Conservation (phyloP, 1,284 basidiomycete genomes). For the Irpex sp. region DNA sequence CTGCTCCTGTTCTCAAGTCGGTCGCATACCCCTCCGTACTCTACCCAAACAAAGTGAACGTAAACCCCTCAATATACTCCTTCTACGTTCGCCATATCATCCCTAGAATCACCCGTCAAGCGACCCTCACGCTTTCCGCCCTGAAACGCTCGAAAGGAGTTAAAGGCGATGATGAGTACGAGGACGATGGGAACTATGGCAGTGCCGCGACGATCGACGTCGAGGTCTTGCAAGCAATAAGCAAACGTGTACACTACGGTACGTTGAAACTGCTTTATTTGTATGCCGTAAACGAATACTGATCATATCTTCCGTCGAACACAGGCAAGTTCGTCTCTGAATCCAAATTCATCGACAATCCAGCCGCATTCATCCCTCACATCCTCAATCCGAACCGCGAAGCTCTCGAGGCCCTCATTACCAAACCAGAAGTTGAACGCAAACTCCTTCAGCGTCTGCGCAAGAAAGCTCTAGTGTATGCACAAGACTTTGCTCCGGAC, state of each 20-base stretch:
- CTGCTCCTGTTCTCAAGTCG: conserved; percentile 78
- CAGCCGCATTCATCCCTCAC: conserved; percentile 87
- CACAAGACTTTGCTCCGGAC: conserved; percentile 82
- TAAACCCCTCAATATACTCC: conserved; percentile 81
- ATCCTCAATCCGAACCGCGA: conserved; percentile 76
- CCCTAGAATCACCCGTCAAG: conserved; percentile 74
- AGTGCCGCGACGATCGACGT: conserved; percentile 92
- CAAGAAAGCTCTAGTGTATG: conserved; percentile 93
- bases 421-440: conserved; percentile 93
- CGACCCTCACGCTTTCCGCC: conserved; percentile 59
- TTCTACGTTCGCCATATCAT: conserved; percentile 86
- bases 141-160: conserved; percentile 66
- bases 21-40: conserved; percentile 79
- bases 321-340: conserved; percentile 98
- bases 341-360: conserved; percentile 87
- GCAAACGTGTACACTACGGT: conserved; percentile 98
- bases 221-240: conserved; percentile 91
- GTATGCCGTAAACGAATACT: not conserved
- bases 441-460: conserved; percentile 83
- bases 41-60: conserved; percentile 83
- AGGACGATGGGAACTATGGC: conserved; percentile 98
- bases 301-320: not conserved
- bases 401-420: conserved; percentile 84
- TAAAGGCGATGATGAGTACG: conserved; percentile 58
- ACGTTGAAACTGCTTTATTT: conserved; percentile 21